A percentile compares a stretch with the other conserved stretches of the same genome.
Conservation (phyloP, 2,329 filamentous ascomycete species). For the Coleophoma cylindrospora region DNA sequence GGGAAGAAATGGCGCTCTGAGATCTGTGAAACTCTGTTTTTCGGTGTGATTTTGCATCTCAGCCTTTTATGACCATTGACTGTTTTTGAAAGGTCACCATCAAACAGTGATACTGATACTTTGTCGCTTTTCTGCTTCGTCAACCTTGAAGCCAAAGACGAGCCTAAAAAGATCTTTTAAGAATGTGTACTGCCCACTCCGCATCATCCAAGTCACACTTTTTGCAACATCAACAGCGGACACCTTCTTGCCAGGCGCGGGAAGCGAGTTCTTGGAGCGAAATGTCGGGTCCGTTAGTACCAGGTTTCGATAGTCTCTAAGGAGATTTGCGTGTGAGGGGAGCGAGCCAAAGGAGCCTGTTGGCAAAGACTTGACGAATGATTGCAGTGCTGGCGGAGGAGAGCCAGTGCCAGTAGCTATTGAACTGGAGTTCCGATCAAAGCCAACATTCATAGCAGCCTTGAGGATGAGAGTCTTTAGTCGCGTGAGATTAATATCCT, state of each 20-base stretch:
- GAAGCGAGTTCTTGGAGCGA: conserved; percentile 46
- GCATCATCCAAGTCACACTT: conserved; percentile 71
- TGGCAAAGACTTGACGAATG: conserved; percentile 72
- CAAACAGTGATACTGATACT: conserved; percentile 56
- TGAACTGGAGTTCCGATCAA: conserved; percentile 48
- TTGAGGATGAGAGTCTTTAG: conserved; percentile 78
- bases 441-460: conserved; percentile 81
- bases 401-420: conserved; percentile 25
- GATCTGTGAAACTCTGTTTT: background rate
- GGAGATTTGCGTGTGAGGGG: conserved; percentile 63
- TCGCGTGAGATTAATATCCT: conserved; percentile 73
- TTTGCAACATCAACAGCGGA: conserved; percentile 73
- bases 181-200: conserved; percentile 70
- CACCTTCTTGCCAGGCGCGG: conserved; percentile 52
- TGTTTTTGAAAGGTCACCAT: conserved; percentile 6
- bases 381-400: conserved; percentile 54
- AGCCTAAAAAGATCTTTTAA: conserved; percentile 76
- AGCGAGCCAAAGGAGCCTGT: conserved; percentile 73
- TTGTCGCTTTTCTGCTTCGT: conserved; percentile 68
- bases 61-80: background rate
- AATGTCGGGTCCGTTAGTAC: conserved; percentile 70
- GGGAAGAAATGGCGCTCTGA: background rate
- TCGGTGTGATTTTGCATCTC: background rate
- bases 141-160: conserved; percentile 78
- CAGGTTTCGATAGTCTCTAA: conserved; percentile 76